Percentiles rank a stretch among this genome's conserved stretches.
phyloP scores from a whole-genome alignment of 2,329 filamentous ascomycete genomes.

The Raffaelea albimanens region DNA sequence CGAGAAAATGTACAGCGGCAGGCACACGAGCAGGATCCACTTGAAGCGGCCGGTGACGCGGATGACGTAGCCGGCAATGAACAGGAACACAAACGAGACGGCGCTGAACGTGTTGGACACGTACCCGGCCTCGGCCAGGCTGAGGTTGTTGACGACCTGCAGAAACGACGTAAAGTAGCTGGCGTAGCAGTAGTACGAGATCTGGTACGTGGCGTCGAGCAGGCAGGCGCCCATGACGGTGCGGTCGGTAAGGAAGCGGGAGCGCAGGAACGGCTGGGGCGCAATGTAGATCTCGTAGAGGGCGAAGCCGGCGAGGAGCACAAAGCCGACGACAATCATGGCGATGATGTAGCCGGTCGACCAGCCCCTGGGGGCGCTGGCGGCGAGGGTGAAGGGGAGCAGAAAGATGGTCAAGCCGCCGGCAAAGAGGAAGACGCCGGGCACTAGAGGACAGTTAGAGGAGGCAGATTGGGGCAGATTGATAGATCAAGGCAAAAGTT shows the following conservation, averaged over 20 bases:
- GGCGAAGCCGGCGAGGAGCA: conserved; percentile 39
- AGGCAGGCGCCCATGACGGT: conserved; percentile 43
- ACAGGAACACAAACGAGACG: conserved; percentile 38
- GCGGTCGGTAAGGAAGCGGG: conserved; percentile 38
- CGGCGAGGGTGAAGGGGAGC: conserved; percentile 52
- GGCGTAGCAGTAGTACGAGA: conserved; percentile 43
- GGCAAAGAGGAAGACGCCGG: conserved; percentile 48
- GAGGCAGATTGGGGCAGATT: too few species aligned
- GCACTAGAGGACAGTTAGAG: too few species aligned
- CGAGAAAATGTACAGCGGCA: conserved; percentile 24
- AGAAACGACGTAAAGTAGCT: conserved; percentile 48
- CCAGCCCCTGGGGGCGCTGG: conserved; percentile 38
- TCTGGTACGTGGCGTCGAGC: conserved; percentile 32
- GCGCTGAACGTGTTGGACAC: conserved; percentile 40
- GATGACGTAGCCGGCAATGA: conserved; percentile 35
- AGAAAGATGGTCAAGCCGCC: conserved; percentile 50
- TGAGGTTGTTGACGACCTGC: conserved; percentile 37
- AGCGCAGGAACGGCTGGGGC: conserved; percentile 45
- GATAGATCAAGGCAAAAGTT: neutral
- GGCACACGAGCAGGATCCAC: conserved; percentile 26
- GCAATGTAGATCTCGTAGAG: conserved; percentile 50
- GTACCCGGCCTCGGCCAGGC: conserved; percentile 33
- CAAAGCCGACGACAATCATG: conserved; percentile 52
- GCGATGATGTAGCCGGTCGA: conserved; percentile 42
- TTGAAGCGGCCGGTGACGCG: conserved; percentile 38